Conservation (phyloP, 371 early-diverging fungal species). For the Aphelidium insulamus region DNA sequence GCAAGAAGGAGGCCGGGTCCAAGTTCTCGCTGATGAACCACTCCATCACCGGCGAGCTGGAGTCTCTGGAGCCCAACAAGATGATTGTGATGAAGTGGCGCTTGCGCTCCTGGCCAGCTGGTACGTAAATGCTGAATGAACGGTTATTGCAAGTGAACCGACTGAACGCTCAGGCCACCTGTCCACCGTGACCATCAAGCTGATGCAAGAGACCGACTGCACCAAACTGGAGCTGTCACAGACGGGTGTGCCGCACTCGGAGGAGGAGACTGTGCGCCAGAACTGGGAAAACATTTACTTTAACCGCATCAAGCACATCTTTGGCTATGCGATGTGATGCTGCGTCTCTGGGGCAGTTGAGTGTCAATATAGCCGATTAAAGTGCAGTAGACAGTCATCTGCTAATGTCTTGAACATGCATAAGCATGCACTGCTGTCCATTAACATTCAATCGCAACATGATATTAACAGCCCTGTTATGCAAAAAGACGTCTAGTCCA, state of each 20-base stretch:
- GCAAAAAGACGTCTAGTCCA: too few species aligned
- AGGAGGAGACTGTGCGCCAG: constrained; percentile 49
- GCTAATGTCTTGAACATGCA: too few species aligned
- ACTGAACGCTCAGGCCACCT: constrained; percentile 49
- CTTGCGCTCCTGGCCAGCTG: constrained; percentile 55
- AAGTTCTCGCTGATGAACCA: constrained; percentile 60
- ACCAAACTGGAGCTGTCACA: constrained; percentile 53
- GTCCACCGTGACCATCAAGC: constrained; percentile 49
- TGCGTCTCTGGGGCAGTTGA: too few species aligned
- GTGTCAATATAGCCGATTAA: too few species aligned
- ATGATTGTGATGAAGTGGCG: constrained; percentile 74
- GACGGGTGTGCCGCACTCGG: constrained; percentile 66
- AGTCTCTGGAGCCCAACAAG: constrained; percentile 40
- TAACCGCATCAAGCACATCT: constrained; percentile 72
- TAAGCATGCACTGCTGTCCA: too few species aligned
- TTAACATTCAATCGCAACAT: too few species aligned
- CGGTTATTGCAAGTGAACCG: too few species aligned
- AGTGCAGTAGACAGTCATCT: too few species aligned
- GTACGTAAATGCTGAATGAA: constrained; percentile 11
- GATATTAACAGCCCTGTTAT: too few species aligned
- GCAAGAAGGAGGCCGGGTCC: constrained; percentile 27
- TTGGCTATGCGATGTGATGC: constrained; percentile 30
- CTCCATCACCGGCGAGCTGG: constrained; percentile 58
- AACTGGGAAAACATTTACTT: constrained; percentile 89
- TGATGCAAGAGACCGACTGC: constrained; percentile 43